These are phyloP conservation scores for Xylaria sp. DNA, from an alignment of 2,329 filamentous ascomycete species.

Conservation along the genomic window DNA sequence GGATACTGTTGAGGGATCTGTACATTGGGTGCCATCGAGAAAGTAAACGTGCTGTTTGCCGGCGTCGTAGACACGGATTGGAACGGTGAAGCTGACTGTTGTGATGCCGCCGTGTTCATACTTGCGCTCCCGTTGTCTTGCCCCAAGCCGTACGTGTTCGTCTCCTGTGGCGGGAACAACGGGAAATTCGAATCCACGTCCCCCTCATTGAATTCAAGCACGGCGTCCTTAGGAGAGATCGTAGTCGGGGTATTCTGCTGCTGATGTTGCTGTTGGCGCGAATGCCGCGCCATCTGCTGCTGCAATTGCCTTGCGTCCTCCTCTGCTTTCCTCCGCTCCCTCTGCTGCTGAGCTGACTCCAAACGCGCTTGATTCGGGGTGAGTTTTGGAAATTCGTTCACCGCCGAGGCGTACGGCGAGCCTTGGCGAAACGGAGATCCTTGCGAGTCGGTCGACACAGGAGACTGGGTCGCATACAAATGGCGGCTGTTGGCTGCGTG, in stretches of 20 bases:
- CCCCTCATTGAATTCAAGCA: conserved; percentile 81
- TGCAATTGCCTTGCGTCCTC: conserved; percentile 58
- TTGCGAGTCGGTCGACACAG: conserved; percentile 56
- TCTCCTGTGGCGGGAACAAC: conserved; percentile 70
- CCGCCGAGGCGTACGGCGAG: conserved; percentile 62
- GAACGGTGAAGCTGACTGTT: conserved; percentile 39
- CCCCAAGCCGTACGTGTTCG: conserved; percentile 48
- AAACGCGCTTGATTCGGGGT: conserved; percentile 47
- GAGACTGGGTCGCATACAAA: conserved; percentile 62
- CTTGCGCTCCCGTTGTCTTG: conserved; percentile 28
- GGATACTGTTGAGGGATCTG: conserved; percentile 40
- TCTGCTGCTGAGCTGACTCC: conserved; percentile 62
- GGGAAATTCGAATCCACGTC: conserved; percentile 74
- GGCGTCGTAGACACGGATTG: conserved; percentile 38
- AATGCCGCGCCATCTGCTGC: conserved; percentile 48
- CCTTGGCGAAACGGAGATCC: conserved; percentile 83
- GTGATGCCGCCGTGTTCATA: conserved; percentile 25
- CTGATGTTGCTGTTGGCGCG: conserved; percentile 47
- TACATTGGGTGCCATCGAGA: conserved; percentile 47
- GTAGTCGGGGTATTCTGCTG: conserved; percentile 70
- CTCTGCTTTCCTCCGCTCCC: conserved; percentile 66
- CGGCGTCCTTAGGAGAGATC: conserved; percentile 91
- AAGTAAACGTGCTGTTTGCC: conserved; percentile 40
- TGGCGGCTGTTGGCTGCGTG: conserved; percentile 80
- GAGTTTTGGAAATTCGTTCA: conserved; percentile 51